phyloP scores from a whole-genome alignment of 1,139 yeast species.

The Kodamaea anthophila region DNA sequence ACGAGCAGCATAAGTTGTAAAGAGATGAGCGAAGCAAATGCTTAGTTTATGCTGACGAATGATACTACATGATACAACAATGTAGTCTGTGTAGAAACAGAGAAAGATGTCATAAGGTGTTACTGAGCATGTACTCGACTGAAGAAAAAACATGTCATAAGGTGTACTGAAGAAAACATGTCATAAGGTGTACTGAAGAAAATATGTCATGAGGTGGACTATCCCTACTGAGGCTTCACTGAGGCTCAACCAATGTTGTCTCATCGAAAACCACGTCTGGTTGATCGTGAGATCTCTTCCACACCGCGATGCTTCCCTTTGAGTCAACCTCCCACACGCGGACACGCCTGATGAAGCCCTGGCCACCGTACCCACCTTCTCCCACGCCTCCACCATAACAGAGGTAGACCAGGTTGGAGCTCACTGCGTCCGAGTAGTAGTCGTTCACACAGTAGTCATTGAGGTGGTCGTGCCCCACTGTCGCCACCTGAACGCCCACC shows the following conservation, averaged over 20 bases:
- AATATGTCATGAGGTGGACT: too few species aligned
- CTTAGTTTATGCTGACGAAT: too few species aligned
- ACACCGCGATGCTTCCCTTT: slow-evolving; percentile 48
- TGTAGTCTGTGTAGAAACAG: too few species aligned
- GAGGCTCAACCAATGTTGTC: slow-evolving; percentile 53
- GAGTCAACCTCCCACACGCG: slow-evolving; percentile 63
- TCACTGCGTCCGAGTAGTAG: slow-evolving; percentile 13
- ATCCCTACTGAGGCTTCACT: too few species aligned
- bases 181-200: too few species aligned
- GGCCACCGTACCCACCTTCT: slow-evolving; percentile 92
- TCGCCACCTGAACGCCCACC: slow-evolving; percentile 62
- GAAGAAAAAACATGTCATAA: too few species aligned
- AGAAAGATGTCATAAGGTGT: too few species aligned
- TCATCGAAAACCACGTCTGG: slow-evolving; percentile 49
- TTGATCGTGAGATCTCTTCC: slow-evolving; percentile 62
- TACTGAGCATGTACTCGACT: too few species aligned
- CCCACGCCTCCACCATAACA: slow-evolving; percentile 94
- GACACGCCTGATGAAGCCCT: slow-evolving; percentile 71
- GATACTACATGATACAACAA: too few species aligned
- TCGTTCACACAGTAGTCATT: slow-evolving; percentile 79
- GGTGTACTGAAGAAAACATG: too few species aligned
- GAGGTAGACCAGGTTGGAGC: slow-evolving; percentile 56
- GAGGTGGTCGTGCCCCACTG: slow-evolving; percentile 92
- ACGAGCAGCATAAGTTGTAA: slow-evolving; percentile 42
- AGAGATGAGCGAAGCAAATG: too few species aligned